Base-by-base conservation (phyloP, 345 rosid genomes). In the Leavenworthia alabamica region DNA sequence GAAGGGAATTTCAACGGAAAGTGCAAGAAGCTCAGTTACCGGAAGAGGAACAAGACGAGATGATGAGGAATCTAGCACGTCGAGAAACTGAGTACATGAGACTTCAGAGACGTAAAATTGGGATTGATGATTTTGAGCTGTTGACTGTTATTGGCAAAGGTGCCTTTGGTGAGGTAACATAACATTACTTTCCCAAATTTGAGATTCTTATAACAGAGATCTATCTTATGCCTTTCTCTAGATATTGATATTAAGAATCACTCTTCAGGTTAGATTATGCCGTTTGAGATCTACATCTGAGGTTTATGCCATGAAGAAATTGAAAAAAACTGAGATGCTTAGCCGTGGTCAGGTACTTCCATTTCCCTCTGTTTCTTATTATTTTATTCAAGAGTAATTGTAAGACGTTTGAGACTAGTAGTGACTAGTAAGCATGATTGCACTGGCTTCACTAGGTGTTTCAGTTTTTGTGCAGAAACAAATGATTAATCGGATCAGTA, bases 321-420 rank as follows among this genome's bases (percentile, higher is more conserved):
- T 93, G 81, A 93, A 89, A 77, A 89, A 89, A 68, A 86, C 91
- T 11, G 99, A 93, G 65, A 93, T 93, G 99, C 97, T 93, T 78
- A 89, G 94, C 77, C 96, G 99, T 69, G 99, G 99, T 61, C 97
- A 93, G 97, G 99, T 89, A 62, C 75, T 37, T 37, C 41, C 16
- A n/a, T 2, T 8, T 15, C 50, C 36, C 33, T 22, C 33, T 64
- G 13, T 24, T n/a, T 52, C 43, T 22, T 52, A 12, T 51, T 12
- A 32, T 17, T 49, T 3, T n/a, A 16, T 23, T 61, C 49, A 17
- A 50, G 49, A 3, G 35, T 11, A 64, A 44, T 7, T 41, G n/a
- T 58, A 28, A 58, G 16, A 11, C 48, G 17, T 45, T 28, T 57
- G 40, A 36, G 35, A 27, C 8, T 46, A 11, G 28, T 36, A 28